Conservation (phyloP, 495 filamentous ascomycete species). For the Xylaria bambusicola region DNA sequence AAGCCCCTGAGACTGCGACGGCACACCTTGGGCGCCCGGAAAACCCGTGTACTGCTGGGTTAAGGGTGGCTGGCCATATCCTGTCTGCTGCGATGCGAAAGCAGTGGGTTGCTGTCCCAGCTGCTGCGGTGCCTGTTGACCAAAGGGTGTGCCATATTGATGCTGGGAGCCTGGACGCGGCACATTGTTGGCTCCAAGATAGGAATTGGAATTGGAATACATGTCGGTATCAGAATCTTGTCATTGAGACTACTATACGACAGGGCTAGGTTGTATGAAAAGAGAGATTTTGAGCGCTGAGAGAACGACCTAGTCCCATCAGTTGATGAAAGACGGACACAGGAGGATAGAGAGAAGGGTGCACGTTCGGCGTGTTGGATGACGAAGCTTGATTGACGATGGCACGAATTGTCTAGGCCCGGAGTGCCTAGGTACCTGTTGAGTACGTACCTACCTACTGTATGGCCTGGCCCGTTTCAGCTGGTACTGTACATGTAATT, state of each 20-base stretch:
- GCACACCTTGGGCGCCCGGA: conserved; percentile 50
- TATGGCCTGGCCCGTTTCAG: no score
- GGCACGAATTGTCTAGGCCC: conserved; percentile 3
- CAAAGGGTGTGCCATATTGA: conserved; percentile 59
- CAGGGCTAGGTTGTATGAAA: background rate
- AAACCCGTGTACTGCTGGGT: conserved; percentile 65
- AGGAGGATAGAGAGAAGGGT: background rate
- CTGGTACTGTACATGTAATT: no score
- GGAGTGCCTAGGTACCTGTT: no score
- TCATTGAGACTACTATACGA: conserved; percentile 7
- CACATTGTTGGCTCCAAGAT: conserved; percentile 73
- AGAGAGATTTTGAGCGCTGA: background rate
- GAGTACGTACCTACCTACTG: no score
- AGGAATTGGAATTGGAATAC: conserved; percentile 88
- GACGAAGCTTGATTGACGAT: conserved; percentile 29
- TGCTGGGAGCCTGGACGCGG: conserved; percentile 70
- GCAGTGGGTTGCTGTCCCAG: conserved; percentile 61
- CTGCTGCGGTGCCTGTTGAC: conserved; percentile 64
- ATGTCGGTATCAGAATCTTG: conserved; percentile 48
- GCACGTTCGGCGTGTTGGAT: conserved; percentile 19
- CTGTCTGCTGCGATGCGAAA: conserved; percentile 61
- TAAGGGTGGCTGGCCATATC: conserved; percentile 58
- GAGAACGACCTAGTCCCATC: conserved; percentile 14
- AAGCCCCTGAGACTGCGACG: conserved; percentile 54
- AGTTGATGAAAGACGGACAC: conserved; percentile 20